These are phyloP conservation scores for Pleurostoma richardsiae DNA, from an alignment of 2,329 filamentous ascomycete genomes.

Conservation along the genomic window DNA sequence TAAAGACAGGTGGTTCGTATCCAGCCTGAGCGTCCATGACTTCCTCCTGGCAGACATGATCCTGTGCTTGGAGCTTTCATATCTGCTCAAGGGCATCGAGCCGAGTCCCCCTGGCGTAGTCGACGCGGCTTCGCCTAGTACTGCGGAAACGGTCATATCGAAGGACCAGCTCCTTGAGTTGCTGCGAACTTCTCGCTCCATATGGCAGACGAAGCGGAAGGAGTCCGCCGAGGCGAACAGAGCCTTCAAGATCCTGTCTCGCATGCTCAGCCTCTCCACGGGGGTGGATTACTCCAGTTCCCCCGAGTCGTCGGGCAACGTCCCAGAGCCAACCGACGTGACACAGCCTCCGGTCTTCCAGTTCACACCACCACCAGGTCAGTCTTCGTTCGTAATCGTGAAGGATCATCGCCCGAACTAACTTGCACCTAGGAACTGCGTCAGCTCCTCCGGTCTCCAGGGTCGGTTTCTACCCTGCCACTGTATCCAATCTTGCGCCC, in stretches of 20 bases:
- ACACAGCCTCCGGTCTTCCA: neutral
- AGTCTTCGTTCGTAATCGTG: neutral
- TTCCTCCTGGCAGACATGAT: slow-evolving; percentile 43
- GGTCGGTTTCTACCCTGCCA: neutral
- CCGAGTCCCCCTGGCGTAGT: neutral
- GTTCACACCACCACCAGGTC: neutral
- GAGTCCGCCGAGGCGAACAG: slow-evolving; percentile 19
- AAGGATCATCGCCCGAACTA: neutral
- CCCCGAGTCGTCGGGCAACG: slow-evolving; percentile 12
- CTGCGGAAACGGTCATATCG: slow-evolving; percentile 9
- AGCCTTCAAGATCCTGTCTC: slow-evolving; percentile 22
- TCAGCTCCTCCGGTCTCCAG: neutral
- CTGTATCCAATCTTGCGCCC: neutral
- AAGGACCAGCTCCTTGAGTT: slow-evolving; percentile 18
- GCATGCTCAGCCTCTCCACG: slow-evolving; percentile 21
- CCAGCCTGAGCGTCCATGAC: slow-evolving; percentile 35
- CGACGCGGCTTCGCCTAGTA: neutral
- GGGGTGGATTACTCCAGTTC: slow-evolving; percentile 15
- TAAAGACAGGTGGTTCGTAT: slow-evolving; percentile 35
- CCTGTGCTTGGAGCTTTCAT: slow-evolving; percentile 32
- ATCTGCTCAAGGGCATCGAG: slow-evolving; percentile 7
- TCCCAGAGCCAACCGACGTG: neutral
- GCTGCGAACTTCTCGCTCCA: slow-evolving; percentile 16
- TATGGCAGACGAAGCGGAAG: slow-evolving; percentile 18
- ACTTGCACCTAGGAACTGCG: neutral